Evolutionary conservation across 129 eudicot species (phyloP).

Genomic region (Oenanthe sinensis): DNA sequence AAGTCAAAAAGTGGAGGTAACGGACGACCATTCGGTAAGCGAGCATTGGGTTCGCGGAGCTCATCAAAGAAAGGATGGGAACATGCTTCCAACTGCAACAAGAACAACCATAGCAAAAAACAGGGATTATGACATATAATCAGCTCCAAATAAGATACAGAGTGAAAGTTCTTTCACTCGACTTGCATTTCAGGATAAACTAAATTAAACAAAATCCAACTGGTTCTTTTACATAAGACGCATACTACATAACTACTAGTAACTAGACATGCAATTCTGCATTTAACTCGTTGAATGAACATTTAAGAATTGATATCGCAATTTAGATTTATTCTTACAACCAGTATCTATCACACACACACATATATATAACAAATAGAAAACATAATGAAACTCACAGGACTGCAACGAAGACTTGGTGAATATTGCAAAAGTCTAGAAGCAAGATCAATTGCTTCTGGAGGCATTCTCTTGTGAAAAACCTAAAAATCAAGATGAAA

Average conservation of each 20-base stretch:
- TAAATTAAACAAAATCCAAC: not conserved
- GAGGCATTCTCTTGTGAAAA: constrained; percentile 92
- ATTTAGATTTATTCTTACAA: not conserved
- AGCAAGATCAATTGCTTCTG: constrained; percentile 94
- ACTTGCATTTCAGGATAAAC: not conserved
- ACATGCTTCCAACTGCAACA: constrained; percentile 79
- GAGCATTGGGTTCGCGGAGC: constrained; percentile 77
- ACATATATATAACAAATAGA: not conserved
- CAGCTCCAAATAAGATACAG: not conserved
- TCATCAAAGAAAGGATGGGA: constrained; percentile 96
- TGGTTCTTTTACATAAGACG: not conserved
- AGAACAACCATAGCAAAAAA: constrained; percentile 12
- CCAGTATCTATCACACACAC: not conserved
- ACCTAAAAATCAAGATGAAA: constrained; percentile 39
- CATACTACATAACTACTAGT: not conserved
- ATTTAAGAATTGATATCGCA: not conserved
- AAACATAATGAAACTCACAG: constrained; percentile 50
- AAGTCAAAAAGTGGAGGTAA: constrained; percentile 87
- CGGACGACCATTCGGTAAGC: constrained; percentile 83
- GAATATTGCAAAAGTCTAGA: constrained; percentile 91
- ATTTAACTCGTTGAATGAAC: no score
- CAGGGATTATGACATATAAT: not conserved
- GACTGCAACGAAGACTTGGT: constrained; percentile 94
- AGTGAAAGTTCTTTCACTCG: not conserved
- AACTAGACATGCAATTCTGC: not conserved